A percentile compares a stretch with the other conserved stretches of the same genome.
phyloP scores from a whole-genome alignment of 129 eudicot genomes.

The Chrysanthemum makinoi region DNA sequence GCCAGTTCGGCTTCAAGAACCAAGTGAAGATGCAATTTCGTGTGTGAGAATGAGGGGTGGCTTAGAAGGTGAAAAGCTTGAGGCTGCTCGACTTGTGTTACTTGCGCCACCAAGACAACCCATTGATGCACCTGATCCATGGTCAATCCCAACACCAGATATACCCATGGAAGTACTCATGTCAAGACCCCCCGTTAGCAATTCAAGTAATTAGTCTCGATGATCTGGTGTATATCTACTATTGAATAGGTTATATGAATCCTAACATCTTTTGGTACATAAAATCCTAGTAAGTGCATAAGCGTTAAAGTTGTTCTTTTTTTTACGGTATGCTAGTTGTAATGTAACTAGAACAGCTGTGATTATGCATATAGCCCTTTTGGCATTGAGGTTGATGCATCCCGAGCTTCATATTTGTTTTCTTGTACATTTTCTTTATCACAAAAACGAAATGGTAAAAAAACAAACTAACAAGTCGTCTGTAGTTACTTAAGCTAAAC shows the following conservation, averaged over 20 bases:
- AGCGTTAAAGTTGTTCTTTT: neutral
- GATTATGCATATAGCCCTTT: no score
- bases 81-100: slow-evolving; percentile 17
- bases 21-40: slow-evolving; percentile 12
- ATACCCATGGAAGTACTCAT: slow-evolving; percentile 1
- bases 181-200: neutral
- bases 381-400: no score
- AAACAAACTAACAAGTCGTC: no score
- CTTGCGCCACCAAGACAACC: slow-evolving; percentile 34
- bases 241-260: neutral
- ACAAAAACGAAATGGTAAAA: no score
- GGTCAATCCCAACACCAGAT: slow-evolving; percentile 12
- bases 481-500: no score
- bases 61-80: slow-evolving; percentile 20
- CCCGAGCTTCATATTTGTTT: no score
- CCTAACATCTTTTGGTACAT: neutral
- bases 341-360: neutral
- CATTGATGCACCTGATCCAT: slow-evolving; percentile 9
- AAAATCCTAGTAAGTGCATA: neutral
- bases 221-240: neutral
- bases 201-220: neutral
- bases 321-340: neutral
- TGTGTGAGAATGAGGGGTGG: slow-evolving; percentile 34
- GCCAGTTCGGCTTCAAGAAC: slow-evolving; percentile 2
- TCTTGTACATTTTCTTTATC: no score